These are phyloP conservation scores for Grigorovia jiainica DNA, from an alignment of 805 yeast genomes.

Conservation along the genomic window DNA sequence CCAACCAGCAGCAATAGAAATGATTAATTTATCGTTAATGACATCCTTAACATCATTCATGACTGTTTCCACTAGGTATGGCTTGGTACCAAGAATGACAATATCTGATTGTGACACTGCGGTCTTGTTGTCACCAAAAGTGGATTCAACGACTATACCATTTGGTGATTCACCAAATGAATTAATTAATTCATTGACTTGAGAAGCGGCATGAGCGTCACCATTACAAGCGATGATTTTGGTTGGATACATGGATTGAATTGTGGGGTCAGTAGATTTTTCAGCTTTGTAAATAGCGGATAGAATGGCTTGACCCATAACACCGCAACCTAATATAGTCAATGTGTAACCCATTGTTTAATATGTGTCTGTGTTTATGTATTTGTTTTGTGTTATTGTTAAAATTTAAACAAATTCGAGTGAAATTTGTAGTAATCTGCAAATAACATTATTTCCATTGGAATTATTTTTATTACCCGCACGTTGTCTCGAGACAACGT, in stretches of 20 bases:
- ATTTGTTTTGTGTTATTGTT: too few relatives aligned
- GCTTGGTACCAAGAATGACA: constrained; percentile 80
- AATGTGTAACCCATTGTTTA: constrained; percentile 43
- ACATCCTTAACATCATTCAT: constrained; percentile 40
- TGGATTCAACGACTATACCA: constrained; percentile 43
- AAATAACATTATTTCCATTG: too few relatives aligned
- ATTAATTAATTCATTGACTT: constrained; percentile 40
- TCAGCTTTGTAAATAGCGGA: constrained; percentile 44
- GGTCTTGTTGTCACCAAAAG: constrained; percentile 42
- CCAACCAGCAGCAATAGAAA: constrained; percentile 89
- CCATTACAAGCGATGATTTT: constrained; percentile 70
- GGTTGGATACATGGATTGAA: constrained; percentile 43
- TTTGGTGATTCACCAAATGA: constrained; percentile 34
- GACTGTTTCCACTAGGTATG: constrained; percentile 61
- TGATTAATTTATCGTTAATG: constrained; percentile 48
- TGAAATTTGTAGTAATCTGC: too few relatives aligned
- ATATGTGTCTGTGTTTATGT: too few relatives aligned
- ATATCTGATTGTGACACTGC: constrained; percentile 62
- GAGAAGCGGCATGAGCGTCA: constrained; percentile 33
- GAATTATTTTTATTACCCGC: too few relatives aligned
- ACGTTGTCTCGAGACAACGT: too few relatives aligned
- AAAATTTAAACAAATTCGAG: too few relatives aligned
- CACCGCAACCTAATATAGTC: constrained; percentile 85
- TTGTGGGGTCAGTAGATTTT: constrained; percentile 18
- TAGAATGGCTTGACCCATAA: constrained; percentile 89